Base-by-base conservation (phyloP, 2,329 filamentous ascomycete species). In the Hawksworthiomyces lignivorus region DNA sequence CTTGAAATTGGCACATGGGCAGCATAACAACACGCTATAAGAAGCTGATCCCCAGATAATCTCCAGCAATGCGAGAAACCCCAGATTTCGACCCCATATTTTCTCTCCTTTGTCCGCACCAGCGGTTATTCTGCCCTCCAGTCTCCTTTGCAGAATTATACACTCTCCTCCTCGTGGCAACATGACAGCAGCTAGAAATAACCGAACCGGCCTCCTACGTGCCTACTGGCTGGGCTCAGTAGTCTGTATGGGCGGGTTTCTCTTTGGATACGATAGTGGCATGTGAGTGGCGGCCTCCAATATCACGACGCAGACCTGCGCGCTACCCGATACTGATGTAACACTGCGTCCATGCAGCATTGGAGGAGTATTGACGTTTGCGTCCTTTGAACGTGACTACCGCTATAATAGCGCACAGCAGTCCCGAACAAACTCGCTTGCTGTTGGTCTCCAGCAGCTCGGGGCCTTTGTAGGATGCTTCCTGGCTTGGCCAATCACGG, bases 391-490 rank as follows among this genome's bases (percentile, higher is more conserved):
- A 27, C 46, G 43, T n/a, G 50, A 52, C 31, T 48, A 48, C 19
- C 50, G 48, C 39, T 52, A 50, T 41, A 43, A 28, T 8, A 20
- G 29, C 11, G 11, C n/a, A 4, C n/a, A 32, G 31, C 21, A 26
- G 5, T 29, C 27, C 11, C 26, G 26, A 17, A 30, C 26, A 15
- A 70, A 85, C 75, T 63, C 81, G 58, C 20, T 86, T 0, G 79
- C 77, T 4, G 64, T 67, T 15, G 80, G 85, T 56, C 86, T 85
- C 52, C 79, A 72, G 4, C 62, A 81, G 41, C 65, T 86, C 41
- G 77, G 75, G 44, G 78, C 80, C 1, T 73, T 69, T 14, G 37
- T 39, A 82, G 85, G 55, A 77, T 86, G 74, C 75, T 86, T 31
- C 70, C 81, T 19, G 70, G 85, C 5, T 72, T 84, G 50, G 59